Base-by-base conservation (phyloP, 495 filamentous ascomycete genomes). In the Aspergillus baeticus region DNA sequence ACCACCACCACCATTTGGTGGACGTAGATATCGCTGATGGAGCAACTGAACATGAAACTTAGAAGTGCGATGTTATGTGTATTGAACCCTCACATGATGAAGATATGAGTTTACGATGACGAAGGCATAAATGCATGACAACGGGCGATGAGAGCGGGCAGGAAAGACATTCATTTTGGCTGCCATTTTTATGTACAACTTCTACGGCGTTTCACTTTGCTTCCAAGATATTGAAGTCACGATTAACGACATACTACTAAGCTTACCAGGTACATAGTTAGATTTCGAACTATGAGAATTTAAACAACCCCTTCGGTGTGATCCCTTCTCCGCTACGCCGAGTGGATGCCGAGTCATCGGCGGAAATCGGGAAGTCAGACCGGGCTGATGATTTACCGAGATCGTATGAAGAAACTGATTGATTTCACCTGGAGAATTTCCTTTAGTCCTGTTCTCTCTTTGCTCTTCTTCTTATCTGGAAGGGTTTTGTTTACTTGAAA, bases 1-100 rank as follows among this genome's bases (percentile, higher is more conserved):
- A 33, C 41, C 55, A 63, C 26, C 54, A 33, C 14, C 35, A 60
- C 20, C 57, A 61, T 3, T 62, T 70, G 18, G 15, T 57, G 11
- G 61, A 60, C 1, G 51, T 26, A 38, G 73, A 72, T 36, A 51
- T 34, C 44, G 54, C 63, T 26, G 74, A 71, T 39, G 63, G 63
- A 15, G 42, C 42, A n/a, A n/a, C 33, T 23, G 48, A 44, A 45
- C 14, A 35, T 7, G 23, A 38, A 15, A 46, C 10, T 21, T 54
- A 44, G 35, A n/a, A n/a, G 20, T 41, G 18, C 21, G 15, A 22
- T 42, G 17, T n/a, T 55, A 13, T 45, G 37, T 46, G 14, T 17
- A 36, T 21, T 1, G 17, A 23, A 7, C 6, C 23, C 47, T 6
- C 21, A 20, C 15, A 15, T 47, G 34, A 58, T 36, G 55, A 48